These are phyloP conservation scores for Aspergillus costaricaensis DNA, from an alignment of 2,329 filamentous ascomycete genomes.

Conservation along the genomic window DNA sequence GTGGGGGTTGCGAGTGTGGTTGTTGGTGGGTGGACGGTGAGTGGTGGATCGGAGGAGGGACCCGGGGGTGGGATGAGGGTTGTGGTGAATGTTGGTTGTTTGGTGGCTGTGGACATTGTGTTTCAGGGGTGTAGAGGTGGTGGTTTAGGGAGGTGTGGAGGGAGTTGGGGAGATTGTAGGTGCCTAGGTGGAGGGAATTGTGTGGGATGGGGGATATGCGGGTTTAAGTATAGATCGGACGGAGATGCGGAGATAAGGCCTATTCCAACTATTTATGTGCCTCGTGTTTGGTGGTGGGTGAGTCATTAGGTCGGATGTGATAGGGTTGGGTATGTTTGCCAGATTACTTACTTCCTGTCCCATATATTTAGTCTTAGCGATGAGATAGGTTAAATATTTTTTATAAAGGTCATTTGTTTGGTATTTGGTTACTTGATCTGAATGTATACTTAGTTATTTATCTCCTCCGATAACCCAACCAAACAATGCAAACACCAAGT, in stretches of 20 bases:
- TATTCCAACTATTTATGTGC: not conserved
- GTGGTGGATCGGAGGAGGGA: not conserved
- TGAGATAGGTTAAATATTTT: no score
- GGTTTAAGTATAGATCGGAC: not conserved
- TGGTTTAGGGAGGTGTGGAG: not conserved
- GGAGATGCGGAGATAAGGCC: slow-evolving; percentile 14
- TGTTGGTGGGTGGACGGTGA: slow-evolving; percentile 24
- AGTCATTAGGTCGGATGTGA: not conserved
- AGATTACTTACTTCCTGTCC: no score
- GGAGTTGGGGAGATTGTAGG: not conserved
- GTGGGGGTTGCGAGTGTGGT: slow-evolving; percentile 27
- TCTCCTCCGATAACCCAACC: slow-evolving; percentile 2
- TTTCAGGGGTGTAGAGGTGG: not conserved
- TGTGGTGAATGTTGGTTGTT: slow-evolving; percentile 12
- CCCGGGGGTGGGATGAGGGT: slow-evolving; percentile 21
- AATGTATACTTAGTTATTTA: no score
- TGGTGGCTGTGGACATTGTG: not conserved
- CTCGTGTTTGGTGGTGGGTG: no score
- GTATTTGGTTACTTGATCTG: no score
- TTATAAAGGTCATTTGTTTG: no score
- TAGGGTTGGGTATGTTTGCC: not conserved
- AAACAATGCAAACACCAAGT: slow-evolving; percentile 31
- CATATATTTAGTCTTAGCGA: no score
- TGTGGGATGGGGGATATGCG: not conserved
- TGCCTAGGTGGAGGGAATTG: not conserved